A percentile compares a stretch with the other conserved stretches of the same genome.
These are phyloP conservation scores for Xylariaceae sp. DNA, from an alignment of 2,329 filamentous ascomycete genomes.

Conservation along the genomic window DNA sequence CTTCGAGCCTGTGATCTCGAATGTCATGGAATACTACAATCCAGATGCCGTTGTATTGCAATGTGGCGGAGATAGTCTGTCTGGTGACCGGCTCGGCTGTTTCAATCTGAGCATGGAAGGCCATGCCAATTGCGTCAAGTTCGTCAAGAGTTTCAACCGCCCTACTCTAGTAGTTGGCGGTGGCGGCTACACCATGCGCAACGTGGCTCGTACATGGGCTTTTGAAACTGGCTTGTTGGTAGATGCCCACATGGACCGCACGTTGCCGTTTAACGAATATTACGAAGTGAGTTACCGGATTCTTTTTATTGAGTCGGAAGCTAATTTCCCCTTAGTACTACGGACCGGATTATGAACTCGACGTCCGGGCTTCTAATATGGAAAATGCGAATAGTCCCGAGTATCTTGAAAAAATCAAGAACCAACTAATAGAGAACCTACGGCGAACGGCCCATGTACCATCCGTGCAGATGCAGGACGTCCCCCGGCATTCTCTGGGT, in stretches of 20 bases:
- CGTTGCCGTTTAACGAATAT: constrained; percentile 95
- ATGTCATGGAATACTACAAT: constrained; percentile 81
- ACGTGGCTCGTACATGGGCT: constrained; percentile 94
- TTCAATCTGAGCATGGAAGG: constrained; percentile 98
- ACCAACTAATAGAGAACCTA: constrained; percentile 79
- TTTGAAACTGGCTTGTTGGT: constrained; percentile 92
- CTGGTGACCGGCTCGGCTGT: constrained; percentile 87
- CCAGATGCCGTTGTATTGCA: constrained; percentile 92
- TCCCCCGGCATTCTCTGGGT: constrained; percentile 58
- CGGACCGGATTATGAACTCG: constrained; percentile 82
- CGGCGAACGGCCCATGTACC: constrained; percentile 81
- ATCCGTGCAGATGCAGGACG: constrained; percentile 85
- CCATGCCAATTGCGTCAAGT: constrained; percentile 90
- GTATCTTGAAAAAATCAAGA: constrained; percentile 77
- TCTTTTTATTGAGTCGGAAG: constrained; percentile 29
- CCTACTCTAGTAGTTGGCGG: constrained; percentile 92
- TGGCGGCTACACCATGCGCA: constrained; percentile 94
- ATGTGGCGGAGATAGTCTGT: constrained; percentile 91
- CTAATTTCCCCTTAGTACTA: constrained; percentile 67
- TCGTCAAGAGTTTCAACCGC: constrained; percentile 77
- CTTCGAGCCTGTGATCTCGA: constrained; percentile 83
- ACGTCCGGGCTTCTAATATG: constrained; percentile 82
- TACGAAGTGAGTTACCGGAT: constrained; percentile 62
- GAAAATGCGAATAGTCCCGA: constrained; percentile 85
- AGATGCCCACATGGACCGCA: constrained; percentile 71